phyloP scores from a whole-genome alignment of 805 yeast genomes.

The Kluyveromyces aestuarii region DNA sequence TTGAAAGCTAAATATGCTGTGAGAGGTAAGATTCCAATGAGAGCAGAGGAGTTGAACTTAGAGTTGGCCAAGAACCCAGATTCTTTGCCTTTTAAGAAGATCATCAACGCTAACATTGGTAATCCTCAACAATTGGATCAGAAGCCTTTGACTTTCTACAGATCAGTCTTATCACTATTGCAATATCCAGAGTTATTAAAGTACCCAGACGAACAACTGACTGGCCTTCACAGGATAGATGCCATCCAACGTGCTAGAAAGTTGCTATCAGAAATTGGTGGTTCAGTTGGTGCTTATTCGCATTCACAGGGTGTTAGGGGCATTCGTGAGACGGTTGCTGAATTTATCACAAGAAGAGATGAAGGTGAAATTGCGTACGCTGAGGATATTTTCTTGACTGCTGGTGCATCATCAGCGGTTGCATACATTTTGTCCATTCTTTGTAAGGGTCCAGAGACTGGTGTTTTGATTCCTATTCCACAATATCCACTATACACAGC shows the following conservation, averaged over 20 bases:
- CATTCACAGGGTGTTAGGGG: conserved; percentile 78
- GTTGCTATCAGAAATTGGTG: conserved; percentile 49
- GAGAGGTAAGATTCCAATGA: conserved; percentile 85
- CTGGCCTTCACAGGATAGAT: conserved; percentile 45
- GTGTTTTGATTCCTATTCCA: conserved; percentile 91
- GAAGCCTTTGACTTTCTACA: conserved; percentile 87
- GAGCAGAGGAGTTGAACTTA: conserved; percentile 74
- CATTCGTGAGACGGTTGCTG: conserved; percentile 71
- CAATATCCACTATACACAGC: conserved; percentile 98
- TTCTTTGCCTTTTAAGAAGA: conserved; percentile 64
- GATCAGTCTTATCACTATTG: conserved; percentile 78
- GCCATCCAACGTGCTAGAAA: conserved; percentile 61
- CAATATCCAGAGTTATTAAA: conserved; percentile 72
- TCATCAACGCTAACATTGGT: conserved; percentile 90
- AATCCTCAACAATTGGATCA: conserved; percentile 97
- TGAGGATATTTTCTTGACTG: conserved; percentile 71
- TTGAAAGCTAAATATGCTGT: conserved; percentile 92
- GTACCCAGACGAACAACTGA: conserved; percentile 4
- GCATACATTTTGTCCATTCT: conserved; percentile 63
- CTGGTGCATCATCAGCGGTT: conserved; percentile 96
- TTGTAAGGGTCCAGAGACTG: conserved; percentile 57
- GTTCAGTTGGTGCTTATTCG: conserved; percentile 92
- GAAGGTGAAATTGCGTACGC: conserved; percentile 61
- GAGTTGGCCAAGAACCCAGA: conserved; percentile 46
- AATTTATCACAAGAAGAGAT: conserved; percentile 73